Conservation (phyloP, 1,284 basidiomycete species). For the Cystobasidium slooffiae region DNA sequence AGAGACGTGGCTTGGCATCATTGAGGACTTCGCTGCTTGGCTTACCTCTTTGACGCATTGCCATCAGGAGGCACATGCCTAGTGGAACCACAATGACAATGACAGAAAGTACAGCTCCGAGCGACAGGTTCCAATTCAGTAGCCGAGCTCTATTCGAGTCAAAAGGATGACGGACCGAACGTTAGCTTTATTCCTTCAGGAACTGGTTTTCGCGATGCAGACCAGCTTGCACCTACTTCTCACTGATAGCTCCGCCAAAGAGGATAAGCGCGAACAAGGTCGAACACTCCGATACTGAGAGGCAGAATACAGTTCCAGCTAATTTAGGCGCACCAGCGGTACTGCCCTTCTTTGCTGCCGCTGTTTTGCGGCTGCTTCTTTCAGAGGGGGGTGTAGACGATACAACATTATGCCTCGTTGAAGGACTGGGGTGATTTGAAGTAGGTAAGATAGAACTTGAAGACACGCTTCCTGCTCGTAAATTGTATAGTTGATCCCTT, state of each 20-base stretch:
- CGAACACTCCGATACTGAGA: slow-evolving; percentile 53
- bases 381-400: neutral
- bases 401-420: neutral
- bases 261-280: slow-evolving; percentile 54
- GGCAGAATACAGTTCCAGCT: slow-evolving; percentile 52
- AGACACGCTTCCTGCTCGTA: slow-evolving; percentile 11
- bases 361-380: slow-evolving; percentile 2
- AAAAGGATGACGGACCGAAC: neutral
- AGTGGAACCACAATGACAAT: slow-evolving; percentile 53
- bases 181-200: neutral
- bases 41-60: slow-evolving; percentile 41
- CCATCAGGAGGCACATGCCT: slow-evolving; percentile 49
- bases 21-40: too few relatives aligned
- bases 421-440: neutral
- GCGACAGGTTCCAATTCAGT: slow-evolving; percentile 54
- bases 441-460: slow-evolving; percentile 13
- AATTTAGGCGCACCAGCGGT: slow-evolving; percentile 33
- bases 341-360: slow-evolving; percentile 20
- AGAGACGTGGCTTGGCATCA: neutral
- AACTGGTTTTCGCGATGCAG: neutral
- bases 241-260: slow-evolving; percentile 51
- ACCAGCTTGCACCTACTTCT: slow-evolving; percentile 43
- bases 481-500: slow-evolving; percentile 33
- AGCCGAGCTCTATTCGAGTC: slow-evolving; percentile 48
- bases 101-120: slow-evolving; percentile 51